These are phyloP conservation scores for Eutrema yunnanense DNA, from an alignment of 345 rosid species.

Conservation along the genomic window DNA sequence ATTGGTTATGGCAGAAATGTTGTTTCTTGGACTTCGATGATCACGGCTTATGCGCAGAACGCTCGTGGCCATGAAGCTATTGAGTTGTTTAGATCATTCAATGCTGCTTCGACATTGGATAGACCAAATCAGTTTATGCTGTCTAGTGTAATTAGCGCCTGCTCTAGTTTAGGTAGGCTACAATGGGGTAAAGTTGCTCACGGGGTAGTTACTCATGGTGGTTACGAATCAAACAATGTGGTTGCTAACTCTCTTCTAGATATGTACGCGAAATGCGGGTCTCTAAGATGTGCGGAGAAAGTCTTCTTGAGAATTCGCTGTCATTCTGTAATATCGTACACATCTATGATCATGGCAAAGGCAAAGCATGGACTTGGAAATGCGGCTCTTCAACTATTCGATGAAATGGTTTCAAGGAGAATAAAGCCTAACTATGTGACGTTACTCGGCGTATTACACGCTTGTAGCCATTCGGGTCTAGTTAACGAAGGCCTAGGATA, in stretches of 20 bases:
- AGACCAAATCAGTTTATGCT: constrained; percentile 59
- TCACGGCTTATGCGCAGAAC: constrained; percentile 61
- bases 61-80: constrained; percentile 67
- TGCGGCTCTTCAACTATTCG: constrained; percentile 10
- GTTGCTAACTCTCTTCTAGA: constrained; percentile 66
- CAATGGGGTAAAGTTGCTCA: constrained; percentile 56
- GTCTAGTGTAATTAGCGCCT: constrained; percentile 64
- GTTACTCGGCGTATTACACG: constrained; percentile 58
- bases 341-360: constrained; percentile 60
- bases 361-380: constrained; percentile 33
- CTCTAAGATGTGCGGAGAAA: constrained; percentile 45
- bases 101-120: background rate
- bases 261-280: constrained; percentile 81
- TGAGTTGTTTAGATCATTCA: constrained; percentile 48
- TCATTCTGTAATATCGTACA: constrained; percentile 61
- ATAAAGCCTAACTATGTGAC: constrained; percentile 71
- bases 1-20: constrained; percentile 38
- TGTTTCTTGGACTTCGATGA: constrained; percentile 79
- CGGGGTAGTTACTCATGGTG: constrained; percentile 46
- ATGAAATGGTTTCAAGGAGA: constrained; percentile 46
- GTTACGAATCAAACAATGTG: constrained; percentile 43
- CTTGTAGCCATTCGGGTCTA: constrained; percentile 83
- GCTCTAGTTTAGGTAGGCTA: constrained; percentile 64
- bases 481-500: constrained; percentile 51
- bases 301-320: constrained; percentile 42